Percentiles rank a stretch among this genome's conserved stretches.
Evolutionary conservation across 495 filamentous ascomycete species (phyloP).

Genomic region (Tuber indicum): DNA sequence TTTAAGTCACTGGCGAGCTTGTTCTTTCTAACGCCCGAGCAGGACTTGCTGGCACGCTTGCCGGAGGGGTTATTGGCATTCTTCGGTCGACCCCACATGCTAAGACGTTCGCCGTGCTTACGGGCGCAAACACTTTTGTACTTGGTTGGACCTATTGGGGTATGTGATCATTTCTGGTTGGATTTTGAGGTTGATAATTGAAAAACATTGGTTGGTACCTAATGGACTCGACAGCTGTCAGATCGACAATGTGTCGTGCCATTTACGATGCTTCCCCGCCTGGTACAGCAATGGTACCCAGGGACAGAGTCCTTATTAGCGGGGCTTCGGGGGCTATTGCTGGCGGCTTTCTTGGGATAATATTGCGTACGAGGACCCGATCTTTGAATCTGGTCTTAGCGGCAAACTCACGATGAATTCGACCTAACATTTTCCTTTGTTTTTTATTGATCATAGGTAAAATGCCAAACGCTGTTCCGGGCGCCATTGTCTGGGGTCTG

Average conservation of each 20-base stretch:
- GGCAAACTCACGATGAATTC: background rate
- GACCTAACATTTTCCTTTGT: background rate
- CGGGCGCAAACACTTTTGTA: constrained; percentile 71
- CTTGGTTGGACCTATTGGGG: constrained; percentile 73
- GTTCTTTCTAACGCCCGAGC: constrained; percentile 17
- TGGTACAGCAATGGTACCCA: constrained; percentile 14
- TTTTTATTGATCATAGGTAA: constrained; percentile 42
- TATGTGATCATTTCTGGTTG: constrained; percentile 44
- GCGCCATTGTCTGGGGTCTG: constrained; percentile 57
- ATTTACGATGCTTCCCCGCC: constrained; percentile 18
- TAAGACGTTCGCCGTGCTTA: constrained; percentile 62
- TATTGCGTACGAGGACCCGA: constrained; percentile 27
- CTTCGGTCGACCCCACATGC: constrained; percentile 58
- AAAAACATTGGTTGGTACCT: background rate
- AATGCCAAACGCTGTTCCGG: constrained; percentile 52
- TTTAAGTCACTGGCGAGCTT: constrained; percentile 18
- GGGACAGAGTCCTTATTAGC: constrained; percentile 32
- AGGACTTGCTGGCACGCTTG: constrained; percentile 66
- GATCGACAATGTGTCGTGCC: constrained; percentile 30
- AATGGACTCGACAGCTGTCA: constrained; percentile 16
- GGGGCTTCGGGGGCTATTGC: constrained; percentile 36
- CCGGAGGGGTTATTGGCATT: constrained; percentile 64
- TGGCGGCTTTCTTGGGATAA: constrained; percentile 32
- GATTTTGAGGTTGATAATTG: background rate
- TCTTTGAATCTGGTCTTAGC: background rate